Evolutionary conservation across 345 rosid genomes (phyloP).

Genomic region (Firmiana major): DNA sequence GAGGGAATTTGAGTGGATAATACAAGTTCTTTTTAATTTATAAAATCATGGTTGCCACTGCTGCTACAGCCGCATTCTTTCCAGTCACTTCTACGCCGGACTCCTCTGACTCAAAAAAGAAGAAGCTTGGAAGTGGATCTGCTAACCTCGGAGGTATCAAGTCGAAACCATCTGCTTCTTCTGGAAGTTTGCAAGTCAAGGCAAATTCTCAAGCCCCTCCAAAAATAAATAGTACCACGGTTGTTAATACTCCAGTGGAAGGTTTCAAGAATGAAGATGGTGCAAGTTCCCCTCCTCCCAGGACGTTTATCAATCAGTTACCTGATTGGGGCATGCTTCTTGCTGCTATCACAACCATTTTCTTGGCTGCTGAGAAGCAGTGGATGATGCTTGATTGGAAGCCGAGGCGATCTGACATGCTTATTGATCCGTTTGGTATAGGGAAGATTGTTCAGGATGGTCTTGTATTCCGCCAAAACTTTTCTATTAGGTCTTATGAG

Average conservation of each 20-base stretch:
- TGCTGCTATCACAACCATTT: conserved; percentile 93
- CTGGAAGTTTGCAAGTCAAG: conserved; percentile 70
- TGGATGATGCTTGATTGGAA: conserved; percentile 99
- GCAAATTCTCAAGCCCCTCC: conserved; percentile 90
- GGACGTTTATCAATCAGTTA: conserved; percentile 87
- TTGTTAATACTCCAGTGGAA: conserved; percentile 42
- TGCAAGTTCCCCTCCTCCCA: conserved; percentile 54
- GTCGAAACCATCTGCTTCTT: conserved; percentile 34
- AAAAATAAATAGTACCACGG: conserved; percentile 69
- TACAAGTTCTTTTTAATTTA: not conserved
- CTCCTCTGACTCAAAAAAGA: conserved; percentile 35
- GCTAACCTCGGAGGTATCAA: conserved; percentile 45
- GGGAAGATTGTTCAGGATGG: conserved; percentile 95
- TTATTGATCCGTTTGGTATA: conserved; percentile 72
- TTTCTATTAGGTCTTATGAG: conserved; percentile 94
- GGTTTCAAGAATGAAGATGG: conserved; percentile 47
- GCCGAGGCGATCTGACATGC: conserved; percentile 81
- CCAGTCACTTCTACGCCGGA: conserved; percentile 54
- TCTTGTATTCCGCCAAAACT: conserved; percentile 75
- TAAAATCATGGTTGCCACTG: conserved; percentile 61
- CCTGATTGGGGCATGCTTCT: conserved; percentile 99
- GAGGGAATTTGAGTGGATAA: not conserved
- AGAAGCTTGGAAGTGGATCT: conserved; percentile 47
- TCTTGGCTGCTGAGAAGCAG: conserved; percentile 98
- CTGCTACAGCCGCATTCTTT: conserved; percentile 76